These are phyloP conservation scores for Globisporangium ultimum DNA, from an alignment of 352 stramenopile genomes.

Conservation along the genomic window DNA sequence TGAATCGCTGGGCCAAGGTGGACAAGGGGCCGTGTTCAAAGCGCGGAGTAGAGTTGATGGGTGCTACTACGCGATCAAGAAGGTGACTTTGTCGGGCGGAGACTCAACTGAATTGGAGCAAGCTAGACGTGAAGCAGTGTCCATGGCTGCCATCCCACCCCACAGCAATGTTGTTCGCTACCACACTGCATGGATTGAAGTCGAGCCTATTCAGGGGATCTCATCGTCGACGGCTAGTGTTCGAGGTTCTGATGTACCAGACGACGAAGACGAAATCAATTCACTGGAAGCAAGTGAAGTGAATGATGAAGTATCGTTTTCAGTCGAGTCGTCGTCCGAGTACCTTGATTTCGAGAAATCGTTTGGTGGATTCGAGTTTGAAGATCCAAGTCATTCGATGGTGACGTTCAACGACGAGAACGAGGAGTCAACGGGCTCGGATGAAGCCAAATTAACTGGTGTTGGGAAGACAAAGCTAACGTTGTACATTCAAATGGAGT, in stretches of 20 bases:
- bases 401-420: slow-evolving; percentile 13
- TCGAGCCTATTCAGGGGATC: slow-evolving; percentile 28
- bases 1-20: slow-evolving; percentile 57
- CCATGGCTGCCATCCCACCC: slow-evolving; percentile 66
- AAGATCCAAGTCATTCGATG: slow-evolving; percentile 42
- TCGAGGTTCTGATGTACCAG: slow-evolving; percentile 29
- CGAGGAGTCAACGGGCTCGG: slow-evolving; percentile 7
- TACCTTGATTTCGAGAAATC: slow-evolving; percentile 58
- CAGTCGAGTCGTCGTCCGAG: slow-evolving; percentile 38
- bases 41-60: slow-evolving; percentile 70
- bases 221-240: slow-evolving; percentile 30
- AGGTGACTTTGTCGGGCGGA: slow-evolving; percentile 50
- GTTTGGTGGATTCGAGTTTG: slow-evolving; percentile 60
- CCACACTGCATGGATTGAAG: slow-evolving; percentile 77
- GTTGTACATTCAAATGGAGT: slow-evolving; percentile 81
- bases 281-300: neutral
- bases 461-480: slow-evolving; percentile 40
- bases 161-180: slow-evolving; percentile 80
- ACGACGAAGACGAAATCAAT: slow-evolving; percentile 2
- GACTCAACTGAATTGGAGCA: slow-evolving; percentile 48
- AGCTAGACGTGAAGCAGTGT: slow-evolving; percentile 67
- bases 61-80: slow-evolving; percentile 77
- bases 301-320: slow-evolving; percentile 36
- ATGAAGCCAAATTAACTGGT: slow-evolving; percentile 9
- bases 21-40: slow-evolving; percentile 75